Base-by-base conservation (phyloP, 2,329 filamentous ascomycete genomes). In the Alternaria novae-zelandiae region DNA sequence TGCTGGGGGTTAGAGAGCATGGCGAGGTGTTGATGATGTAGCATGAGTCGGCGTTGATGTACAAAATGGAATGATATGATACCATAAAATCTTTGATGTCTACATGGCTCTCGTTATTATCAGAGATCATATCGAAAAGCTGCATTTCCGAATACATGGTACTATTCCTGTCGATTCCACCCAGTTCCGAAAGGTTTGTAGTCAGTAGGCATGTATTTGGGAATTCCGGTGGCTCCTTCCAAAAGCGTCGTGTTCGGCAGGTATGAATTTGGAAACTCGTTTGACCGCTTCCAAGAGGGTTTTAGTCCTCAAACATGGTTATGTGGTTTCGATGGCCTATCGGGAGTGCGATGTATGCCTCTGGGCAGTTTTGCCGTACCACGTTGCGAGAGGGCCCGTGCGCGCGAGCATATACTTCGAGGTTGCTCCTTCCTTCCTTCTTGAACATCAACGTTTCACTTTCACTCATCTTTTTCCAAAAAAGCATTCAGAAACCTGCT, bases 41-140 rank as follows among this genome's bases (percentile, higher is more conserved):
- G 62, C 62, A 64, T 64, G 58, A 61, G 58, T 49, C 47, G 62
- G 62, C 62, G 62, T 64, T 64, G 62, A 55, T 61, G 62, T 57
- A 41, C 36, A 41, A 41, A 41, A 41, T 17, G 36, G 36, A 41
- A 41, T 41, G 36, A 41, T 2, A 11, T 41, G 36, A 41, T 17
- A 41, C n/a, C 36, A 41, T 17, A 41, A 41, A 41, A 17, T 6
- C 8, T 41, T 17, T 11, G n/a, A 41, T 41, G 36, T 17, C 36
- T 41, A 41, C 36, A 41, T 17, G 5, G 2, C 15, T 41, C 15
- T n/a, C 2, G 8, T 9, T n/a, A 9, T 9, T 2, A n/a, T 10
- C 15, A 36, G 4, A 36, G 7, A n/a, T n/a, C 8, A 5, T 10
- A n/a, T 4, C 32, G 15, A 36, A 36, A 7, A 9, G 13, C 15